Evolutionary conservation across 2,329 filamentous ascomycete genomes (phyloP).

Genomic region (Gaeumannomyces sp.): DNA sequence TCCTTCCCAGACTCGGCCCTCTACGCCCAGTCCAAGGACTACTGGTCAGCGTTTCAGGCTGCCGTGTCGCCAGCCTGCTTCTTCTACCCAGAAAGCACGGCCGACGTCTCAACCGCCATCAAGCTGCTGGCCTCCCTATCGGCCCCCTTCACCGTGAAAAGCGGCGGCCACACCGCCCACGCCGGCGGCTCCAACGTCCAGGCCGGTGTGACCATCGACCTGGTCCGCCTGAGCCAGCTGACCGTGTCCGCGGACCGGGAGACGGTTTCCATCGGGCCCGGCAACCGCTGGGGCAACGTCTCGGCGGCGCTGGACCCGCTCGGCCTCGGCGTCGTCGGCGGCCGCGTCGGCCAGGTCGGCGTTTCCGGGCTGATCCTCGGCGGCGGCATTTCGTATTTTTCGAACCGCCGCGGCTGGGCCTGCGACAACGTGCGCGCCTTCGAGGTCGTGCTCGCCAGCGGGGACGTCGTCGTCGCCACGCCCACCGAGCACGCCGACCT

Average conservation of each 20-base stretch:
- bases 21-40: conserved; percentile 20
- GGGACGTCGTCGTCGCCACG: conserved; percentile 40
- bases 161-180: conserved; percentile 43
- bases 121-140: conserved; percentile 15
- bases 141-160: conserved; percentile 38
- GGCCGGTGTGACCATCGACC: conserved; percentile 35
- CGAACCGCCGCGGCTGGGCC: conserved; percentile 43
- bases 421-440: conserved; percentile 42
- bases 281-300: conserved; percentile 37
- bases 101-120: conserved; percentile 24
- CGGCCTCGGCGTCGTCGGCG: conserved; percentile 36
- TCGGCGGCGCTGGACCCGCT: conserved; percentile 32
- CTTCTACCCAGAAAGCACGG: conserved; percentile 29
- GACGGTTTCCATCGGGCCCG: conserved; percentile 37
- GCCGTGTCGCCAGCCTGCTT: conserved; percentile 18
- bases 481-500: conserved; percentile 38
- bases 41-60: conserved; percentile 27
- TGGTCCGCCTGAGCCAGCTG: conserved; percentile 32
- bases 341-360: conserved; percentile 39
- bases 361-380: conserved; percentile 46
- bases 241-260: conserved; percentile 25
- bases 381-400: conserved; percentile 46
- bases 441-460: conserved; percentile 47
- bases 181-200: conserved; percentile 35
- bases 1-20: conserved; percentile 17